A percentile compares a stretch with the other conserved stretches of the same genome.
Conservation (phyloP, 208 protist genomes). For the Naegleria lovaniensis region DNA sequence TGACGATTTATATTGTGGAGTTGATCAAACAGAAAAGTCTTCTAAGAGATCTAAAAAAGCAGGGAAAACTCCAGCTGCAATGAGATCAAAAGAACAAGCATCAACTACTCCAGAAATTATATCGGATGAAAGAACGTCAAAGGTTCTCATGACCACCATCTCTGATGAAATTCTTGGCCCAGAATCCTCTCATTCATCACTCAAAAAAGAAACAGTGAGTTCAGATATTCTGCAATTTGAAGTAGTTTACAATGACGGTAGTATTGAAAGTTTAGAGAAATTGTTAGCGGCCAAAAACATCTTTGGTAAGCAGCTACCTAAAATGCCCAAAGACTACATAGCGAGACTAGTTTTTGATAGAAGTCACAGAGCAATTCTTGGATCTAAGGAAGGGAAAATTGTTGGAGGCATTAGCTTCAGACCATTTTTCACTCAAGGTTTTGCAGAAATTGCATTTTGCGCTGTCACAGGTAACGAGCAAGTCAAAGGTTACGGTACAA, state of each 20-base stretch:
- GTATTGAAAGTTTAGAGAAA: neutral
- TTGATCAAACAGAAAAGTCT: neutral
- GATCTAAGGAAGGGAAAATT: neutral
- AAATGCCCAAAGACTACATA: slow-evolving; percentile 44
- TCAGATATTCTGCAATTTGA: neutral
- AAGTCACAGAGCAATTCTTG: slow-evolving; percentile 13
- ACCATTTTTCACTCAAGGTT: slow-evolving; percentile 25
- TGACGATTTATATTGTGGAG: neutral
- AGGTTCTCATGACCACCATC: neutral
- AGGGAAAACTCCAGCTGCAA: neutral
- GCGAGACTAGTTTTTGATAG: slow-evolving; percentile 33
- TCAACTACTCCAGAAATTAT: neutral
- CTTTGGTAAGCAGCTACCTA: slow-evolving; percentile 33
- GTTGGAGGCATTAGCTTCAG: slow-evolving; percentile 39
- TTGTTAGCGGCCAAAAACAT: slow-evolving; percentile 34
- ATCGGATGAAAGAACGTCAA: neutral
- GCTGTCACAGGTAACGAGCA: slow-evolving; percentile 35
- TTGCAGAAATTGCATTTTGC: slow-evolving; percentile 45
- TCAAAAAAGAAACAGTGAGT: neutral
- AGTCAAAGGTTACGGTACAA: slow-evolving; percentile 36
- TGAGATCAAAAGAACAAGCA: neutral
- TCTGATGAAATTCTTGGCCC: neutral
- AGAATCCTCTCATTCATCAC: neutral
- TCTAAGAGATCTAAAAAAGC: neutral
- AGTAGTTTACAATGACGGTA: slow-evolving; percentile 22